A percentile compares a stretch with the other conserved stretches of the same genome.
These are phyloP conservation scores for Fusarium sp. DNA, from an alignment of 2,329 filamentous ascomycete genomes.

Conservation along the genomic window DNA sequence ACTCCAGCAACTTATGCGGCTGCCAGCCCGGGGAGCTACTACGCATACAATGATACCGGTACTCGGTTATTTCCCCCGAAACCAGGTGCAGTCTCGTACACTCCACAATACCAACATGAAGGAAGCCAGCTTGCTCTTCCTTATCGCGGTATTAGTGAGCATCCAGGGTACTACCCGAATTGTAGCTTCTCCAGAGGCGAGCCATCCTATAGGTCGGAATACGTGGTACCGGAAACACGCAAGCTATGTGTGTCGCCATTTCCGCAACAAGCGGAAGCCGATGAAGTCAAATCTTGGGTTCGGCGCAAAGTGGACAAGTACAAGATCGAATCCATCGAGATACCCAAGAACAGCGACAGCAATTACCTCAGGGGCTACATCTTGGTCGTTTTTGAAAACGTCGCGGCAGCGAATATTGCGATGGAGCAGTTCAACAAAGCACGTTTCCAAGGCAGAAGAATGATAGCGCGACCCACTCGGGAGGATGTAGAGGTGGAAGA, in stretches of 20 bases:
- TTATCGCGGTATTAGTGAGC: slow-evolving; percentile 18
- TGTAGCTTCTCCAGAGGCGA: neutral
- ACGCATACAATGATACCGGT: neutral
- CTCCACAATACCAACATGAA: slow-evolving; percentile 23
- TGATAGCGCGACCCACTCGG: slow-evolving; percentile 36
- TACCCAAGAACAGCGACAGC: slow-evolving; percentile 38
- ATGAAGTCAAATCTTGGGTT: slow-evolving; percentile 45
- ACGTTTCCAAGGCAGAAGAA: slow-evolving; percentile 39
- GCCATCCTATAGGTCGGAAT: slow-evolving; percentile 4
- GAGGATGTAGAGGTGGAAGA: slow-evolving; percentile 29
- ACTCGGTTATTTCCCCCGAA: neutral
- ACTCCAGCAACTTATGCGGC: slow-evolving; percentile 7
- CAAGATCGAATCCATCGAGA: slow-evolving; percentile 40
- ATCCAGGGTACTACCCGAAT: slow-evolving; percentile 2
- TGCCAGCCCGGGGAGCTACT: slow-evolving; percentile 12
- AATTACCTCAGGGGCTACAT: slow-evolving; percentile 42
- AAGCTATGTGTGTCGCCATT: slow-evolving; percentile 44
- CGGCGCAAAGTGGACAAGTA: slow-evolving; percentile 35
- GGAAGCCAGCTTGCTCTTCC: slow-evolving; percentile 24
- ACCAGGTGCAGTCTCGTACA: slow-evolving; percentile 5
- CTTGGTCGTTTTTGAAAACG: slow-evolving; percentile 38
- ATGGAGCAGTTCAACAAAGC: slow-evolving; percentile 41
- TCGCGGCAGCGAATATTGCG: slow-evolving; percentile 34
- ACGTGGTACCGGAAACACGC: slow-evolving; percentile 24
- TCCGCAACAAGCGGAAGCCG: slow-evolving; percentile 28